Base-by-base conservation (phyloP, 257 asterid genomes). In the Linaria vulgaris region DNA sequence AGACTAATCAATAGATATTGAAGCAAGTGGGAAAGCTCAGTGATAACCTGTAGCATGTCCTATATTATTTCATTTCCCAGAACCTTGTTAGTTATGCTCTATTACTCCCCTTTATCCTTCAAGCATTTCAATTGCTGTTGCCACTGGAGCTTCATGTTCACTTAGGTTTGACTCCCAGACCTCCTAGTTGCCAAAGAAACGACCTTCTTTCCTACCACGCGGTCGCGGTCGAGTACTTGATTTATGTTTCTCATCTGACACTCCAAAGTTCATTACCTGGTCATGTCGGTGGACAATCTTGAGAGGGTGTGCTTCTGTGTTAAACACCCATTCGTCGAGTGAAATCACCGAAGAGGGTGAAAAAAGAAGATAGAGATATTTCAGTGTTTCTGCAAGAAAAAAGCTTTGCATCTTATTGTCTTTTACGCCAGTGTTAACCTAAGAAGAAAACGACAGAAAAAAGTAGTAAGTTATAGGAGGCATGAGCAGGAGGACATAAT, bases 381-480 rank as follows among this genome's bases (percentile, higher is more conserved):
- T 94, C 41, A 94, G 84, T 0, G 99, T 94, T 86, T 94, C 99
- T 1, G 99, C 99, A 10, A 90, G 88, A 51, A 94, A 94, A 75
- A 94, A 94, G 85, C 99, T 94, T 61, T 94, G 99, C 99, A 94
- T 94, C 99, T 85, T 84, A 82, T 94, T 86, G 86, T 94, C 99
- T 74, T 90, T 90, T 27, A 87, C 94, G 3, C 99, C 99, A 1
- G 96, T 86, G 56, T 80, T 90, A 23, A 94, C 99, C 99, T 94
- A 88, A 70, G 56, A 62, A 53, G 23, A 75, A 30, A 31, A 57
- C 3, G 66, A 31, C 11, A 55, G 5, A 21, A 21, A 22, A 59
- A 25, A 20, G 23, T 20, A 61, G 41, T 34, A 34, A 34, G 41
- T 7, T 34, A 34, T 7, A 27, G 4, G 41, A 1, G 41, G 41